Percentiles rank a stretch among this genome's conserved stretches.
These are phyloP conservation scores for Trichosporon faecale DNA, from an alignment of 1,284 basidiomycete genomes.

Conservation along the genomic window DNA sequence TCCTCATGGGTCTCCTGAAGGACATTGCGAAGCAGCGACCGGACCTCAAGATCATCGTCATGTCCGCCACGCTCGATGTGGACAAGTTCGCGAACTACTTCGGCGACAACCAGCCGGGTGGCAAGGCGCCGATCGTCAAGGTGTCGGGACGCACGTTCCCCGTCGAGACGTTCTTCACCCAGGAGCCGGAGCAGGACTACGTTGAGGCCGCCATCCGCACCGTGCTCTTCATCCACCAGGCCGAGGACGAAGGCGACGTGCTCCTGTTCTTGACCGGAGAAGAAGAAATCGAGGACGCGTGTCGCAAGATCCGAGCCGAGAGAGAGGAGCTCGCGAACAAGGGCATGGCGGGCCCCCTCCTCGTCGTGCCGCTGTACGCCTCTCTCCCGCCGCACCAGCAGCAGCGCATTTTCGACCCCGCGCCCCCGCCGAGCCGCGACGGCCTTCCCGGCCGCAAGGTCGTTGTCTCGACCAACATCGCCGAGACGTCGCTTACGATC, in stretches of 20 bases:
- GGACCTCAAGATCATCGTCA: constrained; percentile 96
- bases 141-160: constrained; percentile 95
- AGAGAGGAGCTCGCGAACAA: constrained; percentile 72
- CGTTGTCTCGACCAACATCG: constrained; percentile 95
- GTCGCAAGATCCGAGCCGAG: constrained; percentile 86
- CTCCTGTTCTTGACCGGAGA: constrained; percentile 95
- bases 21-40: constrained; percentile 67
- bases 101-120: constrained; percentile 57
- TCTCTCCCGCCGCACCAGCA: constrained; percentile 89
- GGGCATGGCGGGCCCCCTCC: constrained; percentile 75
- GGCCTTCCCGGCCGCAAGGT: constrained; percentile 89
- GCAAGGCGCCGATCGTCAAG: constrained; percentile 81
- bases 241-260: constrained; percentile 90
- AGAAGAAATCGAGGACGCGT: constrained; percentile 97
- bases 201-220: constrained; percentile 96
- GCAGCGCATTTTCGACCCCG: constrained; percentile 88
- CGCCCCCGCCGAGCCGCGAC: constrained; percentile 63
- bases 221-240: constrained; percentile 95
- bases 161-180: constrained; percentile 92
- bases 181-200: constrained; percentile 93
- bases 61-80: constrained; percentile 97
- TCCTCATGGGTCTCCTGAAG: constrained; percentile 87
- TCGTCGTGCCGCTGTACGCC: constrained; percentile 90
- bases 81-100: constrained; percentile 98
- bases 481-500: constrained; percentile 95